phyloP scores from a whole-genome alignment of 164 flowering plant genomes.

The Tetrastigma voinierianum region DNA sequence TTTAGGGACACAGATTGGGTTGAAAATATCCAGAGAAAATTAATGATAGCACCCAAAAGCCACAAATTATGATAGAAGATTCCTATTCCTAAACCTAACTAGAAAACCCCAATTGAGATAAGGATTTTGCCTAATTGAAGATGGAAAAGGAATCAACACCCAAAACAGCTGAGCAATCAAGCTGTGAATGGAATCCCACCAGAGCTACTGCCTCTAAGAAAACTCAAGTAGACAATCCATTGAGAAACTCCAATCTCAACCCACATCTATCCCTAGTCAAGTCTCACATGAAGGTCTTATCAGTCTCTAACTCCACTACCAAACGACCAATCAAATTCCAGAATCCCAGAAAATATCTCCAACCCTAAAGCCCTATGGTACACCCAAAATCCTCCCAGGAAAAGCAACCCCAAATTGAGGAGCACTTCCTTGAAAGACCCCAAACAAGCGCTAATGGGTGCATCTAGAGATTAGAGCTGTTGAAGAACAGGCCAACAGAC shows the following conservation, averaged over 20 bases:
- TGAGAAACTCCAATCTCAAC: neutral
- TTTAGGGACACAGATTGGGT: neutral
- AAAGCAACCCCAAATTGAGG: neutral
- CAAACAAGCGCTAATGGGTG: neutral
- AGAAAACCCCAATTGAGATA: neutral
- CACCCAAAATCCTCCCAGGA: neutral
- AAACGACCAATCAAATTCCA: neutral
- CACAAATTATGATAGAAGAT: neutral
- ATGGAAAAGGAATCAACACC: neutral
- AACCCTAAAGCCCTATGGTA: neutral
- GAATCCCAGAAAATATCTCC: neutral
- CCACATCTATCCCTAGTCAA: no score
- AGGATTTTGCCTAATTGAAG: neutral
- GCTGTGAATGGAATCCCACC: neutral
- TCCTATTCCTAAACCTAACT: neutral
- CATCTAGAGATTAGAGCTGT: neutral
- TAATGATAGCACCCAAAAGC: neutral
- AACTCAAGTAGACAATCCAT: neutral
- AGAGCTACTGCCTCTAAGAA: neutral
- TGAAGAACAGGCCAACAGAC: no score
- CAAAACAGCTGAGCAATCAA: neutral
- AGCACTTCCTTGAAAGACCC: neutral
- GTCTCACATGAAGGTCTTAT: neutral
- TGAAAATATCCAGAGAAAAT: neutral
- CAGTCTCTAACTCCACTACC: neutral